phyloP scores from a whole-genome alignment of 148 eudicot species.

The Chenopodium quinoa region DNA sequence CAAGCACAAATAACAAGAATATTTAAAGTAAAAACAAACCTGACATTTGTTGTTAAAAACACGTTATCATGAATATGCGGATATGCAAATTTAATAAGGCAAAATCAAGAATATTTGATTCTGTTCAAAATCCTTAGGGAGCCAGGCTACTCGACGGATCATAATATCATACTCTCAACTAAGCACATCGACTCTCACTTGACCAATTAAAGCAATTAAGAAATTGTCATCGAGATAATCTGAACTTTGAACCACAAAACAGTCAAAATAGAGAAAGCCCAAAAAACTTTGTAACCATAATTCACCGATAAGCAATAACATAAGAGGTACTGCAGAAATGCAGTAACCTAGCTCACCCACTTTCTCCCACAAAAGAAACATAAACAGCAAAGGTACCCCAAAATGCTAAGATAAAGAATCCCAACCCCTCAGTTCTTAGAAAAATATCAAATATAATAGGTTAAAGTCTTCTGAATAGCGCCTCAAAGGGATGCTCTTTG shows the following conservation, averaged over 20 bases:
- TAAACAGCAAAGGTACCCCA: too few relatives aligned
- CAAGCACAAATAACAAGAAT: neutral
- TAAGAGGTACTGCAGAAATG: too few relatives aligned
- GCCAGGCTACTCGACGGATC: neutral
- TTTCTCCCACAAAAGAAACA: neutral
- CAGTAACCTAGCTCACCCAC: too few relatives aligned
- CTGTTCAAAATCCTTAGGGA: neutral
- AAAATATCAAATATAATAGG: too few relatives aligned
- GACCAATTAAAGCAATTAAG: neutral
- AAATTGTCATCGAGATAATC: neutral
- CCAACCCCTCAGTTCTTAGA: neutral
- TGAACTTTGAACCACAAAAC: neutral
- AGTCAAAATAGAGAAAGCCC: neutral
- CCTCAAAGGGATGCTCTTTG: neutral
- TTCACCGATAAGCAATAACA: neutral
- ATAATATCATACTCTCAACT: neutral
- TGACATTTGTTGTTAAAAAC: too few relatives aligned
- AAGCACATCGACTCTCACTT: neutral
- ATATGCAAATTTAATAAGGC: too few relatives aligned
- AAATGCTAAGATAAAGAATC: too few relatives aligned
- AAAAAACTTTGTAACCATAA: neutral
- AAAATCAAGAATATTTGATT: too few relatives aligned
- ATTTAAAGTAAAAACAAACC: too few relatives aligned
- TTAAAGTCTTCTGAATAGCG: too few relatives aligned
- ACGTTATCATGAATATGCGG: neutral